Percentiles rank a stretch among this genome's conserved stretches.
phyloP scores from a whole-genome alignment of 2,329 filamentous ascomycete genomes.

The Penicillium occitanis region DNA sequence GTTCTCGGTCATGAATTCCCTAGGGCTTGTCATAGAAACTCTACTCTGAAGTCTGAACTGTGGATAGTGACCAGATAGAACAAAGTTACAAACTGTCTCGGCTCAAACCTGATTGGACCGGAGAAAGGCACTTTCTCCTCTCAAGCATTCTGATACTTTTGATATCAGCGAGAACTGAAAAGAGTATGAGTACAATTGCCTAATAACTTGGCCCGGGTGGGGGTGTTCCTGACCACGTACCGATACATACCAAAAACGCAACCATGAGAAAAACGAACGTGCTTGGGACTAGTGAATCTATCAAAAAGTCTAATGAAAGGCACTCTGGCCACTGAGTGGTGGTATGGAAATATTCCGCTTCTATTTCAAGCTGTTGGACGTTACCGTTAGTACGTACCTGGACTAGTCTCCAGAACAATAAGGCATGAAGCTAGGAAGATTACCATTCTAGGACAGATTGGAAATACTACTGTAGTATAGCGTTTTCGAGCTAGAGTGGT shows the following conservation, averaged over 20 bases:
- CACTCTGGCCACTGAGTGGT: constrained; percentile 4
- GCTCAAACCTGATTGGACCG: background rate
- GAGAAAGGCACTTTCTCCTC: background rate
- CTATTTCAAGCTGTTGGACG: background rate
- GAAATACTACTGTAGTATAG: background rate
- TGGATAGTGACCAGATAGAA: background rate
- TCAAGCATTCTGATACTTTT: background rate
- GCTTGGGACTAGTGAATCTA: background rate
- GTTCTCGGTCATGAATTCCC: too few relatives aligned
- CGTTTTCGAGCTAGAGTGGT: background rate
- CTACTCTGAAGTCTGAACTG: background rate
- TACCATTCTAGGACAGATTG: background rate
- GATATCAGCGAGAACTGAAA: background rate
- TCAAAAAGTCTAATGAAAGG: constrained; percentile 1
- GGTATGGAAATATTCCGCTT: constrained; percentile 1
- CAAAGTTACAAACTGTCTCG: background rate
- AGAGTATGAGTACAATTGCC: background rate
- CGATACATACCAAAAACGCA: background rate
- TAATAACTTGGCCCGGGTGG: background rate
- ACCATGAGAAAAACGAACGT: background rate
- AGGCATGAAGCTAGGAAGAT: background rate
- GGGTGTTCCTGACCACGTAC: background rate
- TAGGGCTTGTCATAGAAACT: background rate
- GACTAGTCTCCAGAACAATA: background rate
- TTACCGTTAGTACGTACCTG: constrained; percentile 2